Conservation (phyloP, 2,329 filamentous ascomycete species). For the Neonectria faginata region DNA sequence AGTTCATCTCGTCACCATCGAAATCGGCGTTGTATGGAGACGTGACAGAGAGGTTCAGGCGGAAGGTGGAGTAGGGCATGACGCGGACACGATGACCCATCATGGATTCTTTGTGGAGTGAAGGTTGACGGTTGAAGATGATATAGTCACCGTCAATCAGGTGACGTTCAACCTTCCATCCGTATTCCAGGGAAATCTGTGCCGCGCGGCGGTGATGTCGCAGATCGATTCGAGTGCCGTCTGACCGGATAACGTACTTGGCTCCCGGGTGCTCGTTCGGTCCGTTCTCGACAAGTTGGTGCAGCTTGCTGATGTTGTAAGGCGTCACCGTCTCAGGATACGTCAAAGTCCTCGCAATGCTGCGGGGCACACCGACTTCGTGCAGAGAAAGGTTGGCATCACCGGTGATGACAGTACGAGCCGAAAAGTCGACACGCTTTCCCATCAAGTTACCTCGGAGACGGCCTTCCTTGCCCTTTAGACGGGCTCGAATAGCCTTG, state of each 20-base stretch:
- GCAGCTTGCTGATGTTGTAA: slow-evolving; percentile 95
- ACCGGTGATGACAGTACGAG: slow-evolving; percentile 99
- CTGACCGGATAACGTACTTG: slow-evolving; percentile 94
- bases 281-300: slow-evolving; percentile 89
- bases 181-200: slow-evolving; percentile 89
- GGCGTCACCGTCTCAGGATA: slow-evolving; percentile 98
- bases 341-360: slow-evolving; percentile 91
- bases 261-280: slow-evolving; percentile 96
- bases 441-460: slow-evolving; percentile 99
- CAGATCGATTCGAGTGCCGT: slow-evolving; percentile 93
- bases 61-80: slow-evolving; percentile 99
- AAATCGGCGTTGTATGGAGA: slow-evolving; percentile 99
- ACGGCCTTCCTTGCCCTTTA: slow-evolving; percentile 99
- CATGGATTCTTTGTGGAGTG: slow-evolving; percentile 99
- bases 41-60: slow-evolving; percentile 96
- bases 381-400: slow-evolving; percentile 97
- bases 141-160: slow-evolving; percentile 97
- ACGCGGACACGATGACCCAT: slow-evolving; percentile 98
- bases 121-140: slow-evolving; percentile 99
- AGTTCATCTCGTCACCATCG: slow-evolving; percentile 99
- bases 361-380: slow-evolving; percentile 95
- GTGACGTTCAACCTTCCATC: slow-evolving; percentile 99
- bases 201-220: slow-evolving; percentile 91
- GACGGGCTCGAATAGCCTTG: slow-evolving; percentile 93
- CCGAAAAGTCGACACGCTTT: slow-evolving; percentile 99